These are phyloP conservation scores for Adiantum capillusveneris DNA, from an alignment of 75 land plant species.

Conservation along the genomic window DNA sequence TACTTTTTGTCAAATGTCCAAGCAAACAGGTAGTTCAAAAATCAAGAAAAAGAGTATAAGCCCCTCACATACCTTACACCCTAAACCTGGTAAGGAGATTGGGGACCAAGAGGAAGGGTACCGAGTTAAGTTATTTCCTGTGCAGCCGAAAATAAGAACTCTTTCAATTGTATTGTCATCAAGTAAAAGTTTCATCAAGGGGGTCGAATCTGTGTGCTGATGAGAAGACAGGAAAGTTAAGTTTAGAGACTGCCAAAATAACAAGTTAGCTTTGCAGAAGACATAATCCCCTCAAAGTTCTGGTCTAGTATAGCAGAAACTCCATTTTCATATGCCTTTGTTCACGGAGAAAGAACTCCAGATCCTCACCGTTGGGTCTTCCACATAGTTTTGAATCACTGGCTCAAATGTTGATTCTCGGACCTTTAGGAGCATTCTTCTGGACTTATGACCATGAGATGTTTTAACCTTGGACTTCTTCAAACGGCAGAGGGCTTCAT, in stretches of 20 bases:
- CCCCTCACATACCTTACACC: too few relatives aligned
- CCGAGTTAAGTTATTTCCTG: neutral
- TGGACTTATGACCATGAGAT: neutral
- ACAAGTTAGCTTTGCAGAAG: neutral
- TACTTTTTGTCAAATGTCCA: too few relatives aligned
- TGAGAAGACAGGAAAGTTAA: too few relatives aligned
- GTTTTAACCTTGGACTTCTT: neutral
- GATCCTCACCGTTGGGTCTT: neutral
- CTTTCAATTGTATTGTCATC: neutral
- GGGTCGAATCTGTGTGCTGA: neutral
- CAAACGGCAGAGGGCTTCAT: slow-evolving; percentile 48
- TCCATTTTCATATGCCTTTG: neutral
- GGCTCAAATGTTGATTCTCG: neutral
- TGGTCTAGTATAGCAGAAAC: too few relatives aligned
- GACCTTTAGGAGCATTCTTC: neutral
- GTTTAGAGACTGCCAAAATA: too few relatives aligned
- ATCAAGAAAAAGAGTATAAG: too few relatives aligned
- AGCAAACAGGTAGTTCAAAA: too few relatives aligned
- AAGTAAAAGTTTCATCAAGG: neutral
- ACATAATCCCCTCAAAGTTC: too few relatives aligned
- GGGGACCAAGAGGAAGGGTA: too few relatives aligned
- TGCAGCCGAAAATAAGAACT: neutral
- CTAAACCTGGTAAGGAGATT: too few relatives aligned
- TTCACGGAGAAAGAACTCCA: neutral
- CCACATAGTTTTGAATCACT: neutral